Percentiles rank a stretch among this genome's conserved stretches.
Evolutionary conservation across 2,329 filamentous ascomycete genomes (phyloP).

Genomic region (Microsporum ferrugineum): DNA sequence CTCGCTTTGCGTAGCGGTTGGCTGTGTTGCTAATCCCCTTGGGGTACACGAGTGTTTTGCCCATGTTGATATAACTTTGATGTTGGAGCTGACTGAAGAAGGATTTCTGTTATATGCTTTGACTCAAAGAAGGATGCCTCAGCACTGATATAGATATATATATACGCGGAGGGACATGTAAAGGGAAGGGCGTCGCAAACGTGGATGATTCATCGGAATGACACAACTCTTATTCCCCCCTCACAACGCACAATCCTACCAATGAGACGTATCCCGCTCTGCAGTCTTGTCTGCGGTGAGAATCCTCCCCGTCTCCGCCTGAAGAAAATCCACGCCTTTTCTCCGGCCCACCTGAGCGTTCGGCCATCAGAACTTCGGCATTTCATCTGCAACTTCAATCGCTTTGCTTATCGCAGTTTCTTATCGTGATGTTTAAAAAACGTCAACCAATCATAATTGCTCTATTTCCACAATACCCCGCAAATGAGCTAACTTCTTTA

Average conservation of each 20-base stretch:
- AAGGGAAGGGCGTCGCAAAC: background rate
- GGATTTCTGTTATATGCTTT: background rate
- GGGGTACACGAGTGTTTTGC: constrained; percentile 44
- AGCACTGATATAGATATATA: background rate
- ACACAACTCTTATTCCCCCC: background rate
- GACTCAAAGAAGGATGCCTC: background rate
- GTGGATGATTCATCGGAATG: background rate
- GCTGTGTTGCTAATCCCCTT: constrained; percentile 54
- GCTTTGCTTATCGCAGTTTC: background rate
- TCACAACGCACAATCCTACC: background rate
- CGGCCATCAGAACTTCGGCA: background rate
- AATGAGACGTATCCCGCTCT: background rate
- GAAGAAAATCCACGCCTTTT: background rate
- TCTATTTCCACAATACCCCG: background rate
- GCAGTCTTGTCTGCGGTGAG: background rate
- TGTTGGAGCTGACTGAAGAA: background rate
- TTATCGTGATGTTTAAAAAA: background rate
- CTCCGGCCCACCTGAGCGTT: background rate
- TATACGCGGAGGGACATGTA: background rate
- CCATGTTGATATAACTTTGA: constrained; percentile 24
- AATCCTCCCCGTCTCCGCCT: background rate
- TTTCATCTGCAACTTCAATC: background rate
- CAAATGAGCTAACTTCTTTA: background rate
- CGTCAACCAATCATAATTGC: background rate
- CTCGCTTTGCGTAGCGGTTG: constrained; percentile 54